Evolutionary conservation across 2,329 filamentous ascomycete species (phyloP), one percentile per base, ranked within the genome.

Genomic region (Ascochyta lentis): DNA sequence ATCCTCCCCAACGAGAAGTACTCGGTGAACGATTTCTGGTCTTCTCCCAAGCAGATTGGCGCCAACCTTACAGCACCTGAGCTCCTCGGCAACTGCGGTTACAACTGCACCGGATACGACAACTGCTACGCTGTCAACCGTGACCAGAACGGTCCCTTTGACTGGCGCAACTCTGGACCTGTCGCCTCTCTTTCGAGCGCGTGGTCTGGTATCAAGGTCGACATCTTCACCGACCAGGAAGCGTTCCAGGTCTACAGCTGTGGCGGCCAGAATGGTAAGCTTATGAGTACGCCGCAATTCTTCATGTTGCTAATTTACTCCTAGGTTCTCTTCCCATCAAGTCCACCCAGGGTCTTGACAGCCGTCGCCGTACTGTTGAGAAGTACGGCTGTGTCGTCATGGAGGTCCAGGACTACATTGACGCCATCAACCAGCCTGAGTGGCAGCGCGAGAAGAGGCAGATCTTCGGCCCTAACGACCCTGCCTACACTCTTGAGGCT

Each of bases 391-490:
- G 94, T 76, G 71, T 96, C 24, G 94, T 96, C 44, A 84, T 97
- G 76, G 94, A 97, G 79, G 91, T 95, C 12, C 86, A 97, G 81
- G 92, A 95, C 74, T 97, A 87, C 85, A 96, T 97, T 70, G 93
- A 96, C 72, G 92, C 84, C 24, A 95, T 98, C 78, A 97, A 96
- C 78, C 85, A 96, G 66, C 93, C 93, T 0, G 85, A 92, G 76
- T 97, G 94, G 94, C 86, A 86, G 56, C 85, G 93, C 51, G 77
- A 81, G 42, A 77, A 79, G 63, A 79, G 74, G 69, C 76, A 83
- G 58, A 80, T 83, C 57, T 83, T 78, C 57, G 77, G 79, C 2
- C 79, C 80, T 2, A 74, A 69, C 2, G 75, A 77, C 59, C 69
- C 67, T 5, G 73, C 77, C 10, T 81, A 80, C 58, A 73, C 75